phyloP scores from a whole-genome alignment of 768 basidiomycete genomes.

The Hypsizygus marmoreus region DNA sequence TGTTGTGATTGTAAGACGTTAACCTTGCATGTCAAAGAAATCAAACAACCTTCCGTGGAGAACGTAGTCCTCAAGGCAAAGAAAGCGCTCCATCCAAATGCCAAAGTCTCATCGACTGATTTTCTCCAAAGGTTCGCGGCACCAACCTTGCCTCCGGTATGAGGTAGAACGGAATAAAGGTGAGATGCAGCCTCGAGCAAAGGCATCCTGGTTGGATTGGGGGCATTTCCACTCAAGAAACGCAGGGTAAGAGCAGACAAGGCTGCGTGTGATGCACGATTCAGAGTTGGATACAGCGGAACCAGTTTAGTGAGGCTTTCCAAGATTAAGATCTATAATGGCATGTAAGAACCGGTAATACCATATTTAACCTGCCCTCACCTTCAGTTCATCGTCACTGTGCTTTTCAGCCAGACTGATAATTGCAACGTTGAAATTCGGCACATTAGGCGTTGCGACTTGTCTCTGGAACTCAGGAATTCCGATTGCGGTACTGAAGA shows the following conservation, averaged over 20 bases:
- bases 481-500: conserved; percentile 62
- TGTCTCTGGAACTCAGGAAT: conserved; percentile 84
- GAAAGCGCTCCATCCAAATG: conserved; percentile 67
- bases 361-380: conserved; percentile 25
- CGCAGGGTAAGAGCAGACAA: conserved; percentile 57
- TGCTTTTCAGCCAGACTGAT: conserved; percentile 56
- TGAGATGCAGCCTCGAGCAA: conserved; percentile 51
- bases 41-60: conserved; percentile 40
- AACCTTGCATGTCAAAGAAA: too few species aligned
- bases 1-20: too few species aligned
- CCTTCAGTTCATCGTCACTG: conserved; percentile 55
- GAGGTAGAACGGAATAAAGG: conserved; percentile 64
- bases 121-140: conserved; percentile 74
- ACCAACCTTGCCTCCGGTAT: conserved; percentile 80
- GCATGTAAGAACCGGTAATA: not conserved
- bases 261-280: conserved; percentile 53
- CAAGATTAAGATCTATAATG: conserved; percentile 43
- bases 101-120: conserved; percentile 68
- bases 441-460: conserved; percentile 66
- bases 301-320: conserved; percentile 58
- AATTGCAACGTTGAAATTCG: conserved; percentile 67
- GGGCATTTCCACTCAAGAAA: conserved; percentile 56
- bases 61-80: conserved; percentile 62
- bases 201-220: conserved; percentile 37
- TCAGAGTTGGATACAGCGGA: conserved; percentile 65